Conservation (phyloP, 2,329 filamentous ascomycete genomes). For the Colletotrichum sp. region DNA sequence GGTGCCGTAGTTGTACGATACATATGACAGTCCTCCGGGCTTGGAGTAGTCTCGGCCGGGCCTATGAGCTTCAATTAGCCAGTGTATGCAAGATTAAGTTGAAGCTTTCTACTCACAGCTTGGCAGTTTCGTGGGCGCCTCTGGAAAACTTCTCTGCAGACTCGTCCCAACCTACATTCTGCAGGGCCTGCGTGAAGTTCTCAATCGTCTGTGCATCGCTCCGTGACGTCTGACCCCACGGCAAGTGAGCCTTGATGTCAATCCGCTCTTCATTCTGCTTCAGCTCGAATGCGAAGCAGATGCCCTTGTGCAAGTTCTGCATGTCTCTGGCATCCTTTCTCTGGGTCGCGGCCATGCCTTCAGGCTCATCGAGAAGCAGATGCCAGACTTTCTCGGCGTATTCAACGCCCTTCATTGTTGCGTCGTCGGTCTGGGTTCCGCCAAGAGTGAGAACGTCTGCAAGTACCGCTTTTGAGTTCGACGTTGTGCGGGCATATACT, state of each 20-base stretch:
- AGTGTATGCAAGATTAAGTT: too few species aligned
- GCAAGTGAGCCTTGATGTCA: slow-evolving; percentile 8
- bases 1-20: neutral
- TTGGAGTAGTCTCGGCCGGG: slow-evolving; percentile 3
- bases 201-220: slow-evolving; percentile 9
- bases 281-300: slow-evolving; percentile 28
- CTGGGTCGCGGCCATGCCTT: slow-evolving; percentile 12
- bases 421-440: slow-evolving; percentile 25
- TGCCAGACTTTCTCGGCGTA: slow-evolving; percentile 27
- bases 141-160: neutral
- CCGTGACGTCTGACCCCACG: slow-evolving; percentile 6
- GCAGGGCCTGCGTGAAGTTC: slow-evolving; percentile 1
- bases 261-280: slow-evolving; percentile 20
- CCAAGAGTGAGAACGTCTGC: slow-evolving; percentile 26
- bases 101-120: neutral
- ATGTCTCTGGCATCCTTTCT: slow-evolving; percentile 16
- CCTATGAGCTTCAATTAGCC: neutral
- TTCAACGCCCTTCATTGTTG: slow-evolving; percentile 22
- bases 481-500: slow-evolving; percentile 24
- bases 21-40: neutral
- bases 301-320: slow-evolving; percentile 21
- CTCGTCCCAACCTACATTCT: neutral
- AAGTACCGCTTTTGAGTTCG: slow-evolving; percentile 24
- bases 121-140: neutral
- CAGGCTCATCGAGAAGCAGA: slow-evolving; percentile 26